Evolutionary conservation across 257 asterid genomes (phyloP).

Genomic region (Solanum tacnaense): DNA sequence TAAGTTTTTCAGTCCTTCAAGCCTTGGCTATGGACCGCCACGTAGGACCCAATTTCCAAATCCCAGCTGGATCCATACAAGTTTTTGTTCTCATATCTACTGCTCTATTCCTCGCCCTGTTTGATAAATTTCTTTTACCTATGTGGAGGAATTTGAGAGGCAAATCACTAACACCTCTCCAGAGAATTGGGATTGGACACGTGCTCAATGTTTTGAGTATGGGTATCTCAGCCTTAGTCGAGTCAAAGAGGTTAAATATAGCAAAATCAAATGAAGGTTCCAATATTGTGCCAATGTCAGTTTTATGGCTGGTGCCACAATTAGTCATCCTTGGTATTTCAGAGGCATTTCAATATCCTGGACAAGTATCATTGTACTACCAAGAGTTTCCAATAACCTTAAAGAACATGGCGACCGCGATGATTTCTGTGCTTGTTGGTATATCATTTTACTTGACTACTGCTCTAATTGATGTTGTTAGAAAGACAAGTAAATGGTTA

Average conservation of each 20-base stretch:
- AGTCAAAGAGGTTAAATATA: conserved; percentile 28
- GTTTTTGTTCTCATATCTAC: conserved; percentile 1
- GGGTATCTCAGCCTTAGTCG: conserved; percentile 47
- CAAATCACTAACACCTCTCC: conserved; percentile 1
- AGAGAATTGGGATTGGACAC: conserved; percentile 14
- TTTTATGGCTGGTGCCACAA: conserved; percentile 45
- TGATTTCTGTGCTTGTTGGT: conserved; percentile 40
- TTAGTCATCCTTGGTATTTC: conserved; percentile 21
- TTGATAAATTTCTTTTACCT: background rate
- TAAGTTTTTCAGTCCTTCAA: conserved; percentile 6
- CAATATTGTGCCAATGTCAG: conserved; percentile 22
- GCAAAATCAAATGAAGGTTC: conserved; percentile 1
- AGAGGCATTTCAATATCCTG: conserved; percentile 55
- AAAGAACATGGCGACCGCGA: conserved; percentile 49
- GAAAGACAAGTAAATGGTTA: conserved; percentile 8
- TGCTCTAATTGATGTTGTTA: conserved; percentile 3
- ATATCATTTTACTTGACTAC: conserved; percentile 3
- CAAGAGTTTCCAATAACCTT: conserved; percentile 46
- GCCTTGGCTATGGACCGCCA: conserved; percentile 16
- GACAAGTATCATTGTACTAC: conserved; percentile 43
- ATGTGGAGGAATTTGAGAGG: background rate
- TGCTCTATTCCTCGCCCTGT: background rate
- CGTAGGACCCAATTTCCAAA: conserved; percentile 7
- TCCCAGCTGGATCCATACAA: conserved; percentile 4
- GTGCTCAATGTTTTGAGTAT: conserved; percentile 17